Evolutionary conservation across 2,329 filamentous ascomycete genomes (phyloP), one percentile per base, ranked within the genome.

Genomic region (Drechslerella stenobrocha): DNA sequence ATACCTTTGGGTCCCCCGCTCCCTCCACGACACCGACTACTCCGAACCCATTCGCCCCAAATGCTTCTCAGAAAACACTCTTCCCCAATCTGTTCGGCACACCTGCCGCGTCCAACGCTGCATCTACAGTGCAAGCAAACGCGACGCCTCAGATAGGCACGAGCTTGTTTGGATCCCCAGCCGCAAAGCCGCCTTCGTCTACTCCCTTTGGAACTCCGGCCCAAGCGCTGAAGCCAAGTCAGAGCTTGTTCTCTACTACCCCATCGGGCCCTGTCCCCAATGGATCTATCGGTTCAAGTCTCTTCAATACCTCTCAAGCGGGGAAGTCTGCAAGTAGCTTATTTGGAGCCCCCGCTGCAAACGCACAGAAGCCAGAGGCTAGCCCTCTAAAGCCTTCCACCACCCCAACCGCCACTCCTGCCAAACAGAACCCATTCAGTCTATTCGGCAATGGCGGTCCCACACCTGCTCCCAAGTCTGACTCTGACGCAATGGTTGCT

Each of bases 21-120:
- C 37, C 46, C 13, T 40, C 52, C 22, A 22, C 47, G 22, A 52
- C 52, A 1, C 44, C 56, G n/a, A n/a, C n/a, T 9, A 22, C 56
- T 8, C 45, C 52, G 1, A 59, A 48, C 22, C 47, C 42, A 18
- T 66, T 66, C 37, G 34, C 40, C 11, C 18, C 55, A 6, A 28
- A 42, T 9, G 11, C 47, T 34, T 24, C 48, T 15, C 32, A 52
- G 20, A 35, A 53, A 15, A 34, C 44, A 11, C 35, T 42, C 2
- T 66, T 66, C 42, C 20, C 42, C 13, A 59, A 46, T n/a, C 50
- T 56, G 3, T 67, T 67, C 18, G 63, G 63, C 26, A 51, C 55
- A 11, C 46, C 55, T 1, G 13, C 42, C 1, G n/a, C n/a, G 18
- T 52, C 52, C 9, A 34, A 26, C 18, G 7, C 26, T n/a, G 22